Evolutionary conservation across 768 basidiomycete genomes (phyloP).

Genomic region (Hericium rajendrae): DNA sequence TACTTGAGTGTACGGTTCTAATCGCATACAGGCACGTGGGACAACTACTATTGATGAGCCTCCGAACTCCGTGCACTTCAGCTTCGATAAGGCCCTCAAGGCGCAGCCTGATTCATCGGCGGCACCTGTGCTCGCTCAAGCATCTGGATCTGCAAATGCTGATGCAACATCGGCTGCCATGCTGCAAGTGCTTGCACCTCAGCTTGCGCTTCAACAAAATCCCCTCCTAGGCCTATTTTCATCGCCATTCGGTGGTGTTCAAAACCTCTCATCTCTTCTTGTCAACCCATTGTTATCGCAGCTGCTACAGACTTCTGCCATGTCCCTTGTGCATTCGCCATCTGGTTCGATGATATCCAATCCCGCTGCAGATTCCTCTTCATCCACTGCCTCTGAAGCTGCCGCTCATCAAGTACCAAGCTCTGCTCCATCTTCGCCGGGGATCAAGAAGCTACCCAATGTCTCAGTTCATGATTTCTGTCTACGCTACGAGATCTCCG

Average conservation of each 20-base stretch:
- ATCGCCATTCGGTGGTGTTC: no score
- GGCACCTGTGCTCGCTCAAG: neutral
- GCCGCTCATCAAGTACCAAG: neutral
- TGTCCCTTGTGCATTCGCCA: no score
- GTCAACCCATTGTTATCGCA: neutral
- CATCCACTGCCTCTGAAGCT: neutral
- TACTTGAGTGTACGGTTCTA: no score
- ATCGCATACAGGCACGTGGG: no score
- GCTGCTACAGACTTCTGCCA: neutral
- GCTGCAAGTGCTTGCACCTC: neutral
- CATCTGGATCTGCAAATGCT: no score
- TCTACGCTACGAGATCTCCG: neutral
- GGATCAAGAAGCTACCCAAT: neutral
- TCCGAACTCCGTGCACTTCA: neutral
- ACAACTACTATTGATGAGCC: no score
- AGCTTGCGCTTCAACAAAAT: neutral
- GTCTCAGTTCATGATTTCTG: neutral
- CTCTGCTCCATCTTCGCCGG: neutral
- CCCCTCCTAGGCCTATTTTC: neutral
- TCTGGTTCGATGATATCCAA: no score
- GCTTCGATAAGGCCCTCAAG: neutral
- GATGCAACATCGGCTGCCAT: neutral
- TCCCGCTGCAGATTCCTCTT: neutral
- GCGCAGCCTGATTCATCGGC: neutral
- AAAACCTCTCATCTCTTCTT: no score